Conservation (phyloP, 2,329 filamentous ascomycete species). For the Dothistroma pini region DNA sequence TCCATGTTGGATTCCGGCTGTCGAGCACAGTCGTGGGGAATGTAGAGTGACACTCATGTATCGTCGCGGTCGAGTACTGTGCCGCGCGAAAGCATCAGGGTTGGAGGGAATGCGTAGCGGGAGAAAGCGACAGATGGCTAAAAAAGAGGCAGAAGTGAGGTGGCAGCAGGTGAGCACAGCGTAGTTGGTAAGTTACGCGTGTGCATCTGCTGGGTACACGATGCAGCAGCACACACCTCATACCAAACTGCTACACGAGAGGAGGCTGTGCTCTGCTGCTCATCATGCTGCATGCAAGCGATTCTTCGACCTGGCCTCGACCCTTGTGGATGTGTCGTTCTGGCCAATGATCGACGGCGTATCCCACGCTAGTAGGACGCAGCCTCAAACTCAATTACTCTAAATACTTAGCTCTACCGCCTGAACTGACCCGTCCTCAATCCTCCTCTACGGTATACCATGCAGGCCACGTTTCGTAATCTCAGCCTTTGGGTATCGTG, state of each 20-base stretch:
- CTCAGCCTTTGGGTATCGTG: neutral
- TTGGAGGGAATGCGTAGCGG: neutral
- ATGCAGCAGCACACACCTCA: neutral
- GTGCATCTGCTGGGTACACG: neutral
- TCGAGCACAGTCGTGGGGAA: neutral
- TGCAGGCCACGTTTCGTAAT: too few relatives aligned
- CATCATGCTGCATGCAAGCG: too few relatives aligned
- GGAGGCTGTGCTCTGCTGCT: neutral
- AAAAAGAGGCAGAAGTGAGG: neutral
- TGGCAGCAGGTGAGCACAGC: neutral
- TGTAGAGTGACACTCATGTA: neutral
- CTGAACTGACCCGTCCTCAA: neutral
- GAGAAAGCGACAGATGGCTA: neutral
- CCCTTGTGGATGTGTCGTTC: neutral
- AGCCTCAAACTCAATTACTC: neutral
- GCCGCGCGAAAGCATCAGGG: neutral
- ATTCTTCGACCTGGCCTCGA: neutral
- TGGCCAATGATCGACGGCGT: neutral
- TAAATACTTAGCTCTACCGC: neutral
- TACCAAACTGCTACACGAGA: neutral
- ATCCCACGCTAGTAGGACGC: neutral
- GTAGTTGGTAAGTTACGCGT: neutral
- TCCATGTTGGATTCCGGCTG: conserved; percentile 3
- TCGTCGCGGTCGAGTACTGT: neutral
- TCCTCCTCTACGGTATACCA: too few relatives aligned